Conservation (phyloP, 345 rosid species). For the Gossypium turneri region DNA sequence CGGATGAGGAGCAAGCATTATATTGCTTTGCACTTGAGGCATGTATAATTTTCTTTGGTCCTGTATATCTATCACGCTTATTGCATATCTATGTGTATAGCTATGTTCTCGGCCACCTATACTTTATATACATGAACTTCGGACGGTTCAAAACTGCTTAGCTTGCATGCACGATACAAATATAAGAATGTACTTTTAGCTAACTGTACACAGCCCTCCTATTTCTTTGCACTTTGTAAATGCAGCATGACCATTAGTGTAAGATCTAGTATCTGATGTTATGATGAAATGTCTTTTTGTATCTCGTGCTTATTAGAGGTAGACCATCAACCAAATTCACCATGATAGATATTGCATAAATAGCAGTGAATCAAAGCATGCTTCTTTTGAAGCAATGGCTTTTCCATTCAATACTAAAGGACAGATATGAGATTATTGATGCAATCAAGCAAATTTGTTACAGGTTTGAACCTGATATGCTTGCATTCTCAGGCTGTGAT, state of each 20-base stretch:
- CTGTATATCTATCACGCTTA: slow-evolving; percentile 8
- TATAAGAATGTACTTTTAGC: neutral
- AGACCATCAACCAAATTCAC: slow-evolving; percentile 5
- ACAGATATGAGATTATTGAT: slow-evolving; percentile 13
- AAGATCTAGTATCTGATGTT: neutral
- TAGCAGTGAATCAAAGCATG: neutral
- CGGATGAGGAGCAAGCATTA: slow-evolving; percentile 66
- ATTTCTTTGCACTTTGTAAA: neutral
- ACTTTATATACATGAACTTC: neutral
- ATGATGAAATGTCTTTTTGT: neutral
- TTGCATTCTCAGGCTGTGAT: slow-evolving; percentile 97
- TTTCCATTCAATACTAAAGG: neutral
- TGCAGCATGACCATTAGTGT: neutral
- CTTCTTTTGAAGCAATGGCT: neutral
- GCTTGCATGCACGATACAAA: neutral
- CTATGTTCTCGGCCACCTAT: neutral
- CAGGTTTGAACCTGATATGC: slow-evolving; percentile 99
- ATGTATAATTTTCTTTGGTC: slow-evolving; percentile 20
- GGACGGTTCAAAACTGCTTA: neutral
- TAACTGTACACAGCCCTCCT: neutral
- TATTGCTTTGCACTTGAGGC: slow-evolving; percentile 95
- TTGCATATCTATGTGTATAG: neutral
- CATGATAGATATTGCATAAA: neutral
- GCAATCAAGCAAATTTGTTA: slow-evolving; percentile 27
- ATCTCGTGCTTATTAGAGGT: neutral